Percentiles rank a stretch among this genome's conserved stretches.
Evolutionary conservation across 306 rosid genomes (phyloP).

Genomic region (Sechiopsis laciniata): DNA sequence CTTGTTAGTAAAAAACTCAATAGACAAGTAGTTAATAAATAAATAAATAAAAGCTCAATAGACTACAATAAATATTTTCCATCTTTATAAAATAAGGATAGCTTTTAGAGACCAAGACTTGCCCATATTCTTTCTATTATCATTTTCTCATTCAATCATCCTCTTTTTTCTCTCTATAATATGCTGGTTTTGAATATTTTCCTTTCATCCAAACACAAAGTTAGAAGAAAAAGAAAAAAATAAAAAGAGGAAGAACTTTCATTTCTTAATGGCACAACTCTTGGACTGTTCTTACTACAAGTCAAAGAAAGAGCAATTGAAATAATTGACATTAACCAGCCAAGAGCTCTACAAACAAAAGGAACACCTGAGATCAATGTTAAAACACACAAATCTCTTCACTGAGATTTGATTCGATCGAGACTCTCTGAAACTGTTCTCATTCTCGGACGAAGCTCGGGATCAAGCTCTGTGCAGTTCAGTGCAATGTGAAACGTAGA

Average conservation of each 20-base stretch:
- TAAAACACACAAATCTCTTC: constrained; percentile 1
- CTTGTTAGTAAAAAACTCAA: too few species aligned
- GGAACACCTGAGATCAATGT: neutral
- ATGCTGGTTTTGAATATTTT: too few species aligned
- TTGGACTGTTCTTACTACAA: neutral
- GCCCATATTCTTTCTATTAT: too few species aligned
- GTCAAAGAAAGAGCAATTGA: constrained; percentile 14
- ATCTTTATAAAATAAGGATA: too few species aligned
- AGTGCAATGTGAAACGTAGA: constrained; percentile 62
- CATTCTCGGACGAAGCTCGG: constrained; percentile 73
- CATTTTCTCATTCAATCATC: too few species aligned
- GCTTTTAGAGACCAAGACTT: too few species aligned
- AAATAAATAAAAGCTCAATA: too few species aligned
- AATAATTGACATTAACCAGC: constrained; percentile 11
- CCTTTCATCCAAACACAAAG: too few species aligned
- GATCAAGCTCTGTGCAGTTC: constrained; percentile 64
- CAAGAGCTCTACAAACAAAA: constrained; percentile 3
- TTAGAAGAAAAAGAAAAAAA: too few species aligned
- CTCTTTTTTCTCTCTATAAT: too few species aligned
- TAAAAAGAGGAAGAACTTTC: neutral
- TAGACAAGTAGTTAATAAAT: too few species aligned
- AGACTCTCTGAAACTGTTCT: constrained; percentile 58
- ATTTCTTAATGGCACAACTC: constrained; percentile 8
- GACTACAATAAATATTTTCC: too few species aligned
- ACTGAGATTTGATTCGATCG: constrained; percentile 39